Base-by-base conservation (phyloP, 2,329 filamentous ascomycete species). In the Aureobasidium sp. region DNA sequence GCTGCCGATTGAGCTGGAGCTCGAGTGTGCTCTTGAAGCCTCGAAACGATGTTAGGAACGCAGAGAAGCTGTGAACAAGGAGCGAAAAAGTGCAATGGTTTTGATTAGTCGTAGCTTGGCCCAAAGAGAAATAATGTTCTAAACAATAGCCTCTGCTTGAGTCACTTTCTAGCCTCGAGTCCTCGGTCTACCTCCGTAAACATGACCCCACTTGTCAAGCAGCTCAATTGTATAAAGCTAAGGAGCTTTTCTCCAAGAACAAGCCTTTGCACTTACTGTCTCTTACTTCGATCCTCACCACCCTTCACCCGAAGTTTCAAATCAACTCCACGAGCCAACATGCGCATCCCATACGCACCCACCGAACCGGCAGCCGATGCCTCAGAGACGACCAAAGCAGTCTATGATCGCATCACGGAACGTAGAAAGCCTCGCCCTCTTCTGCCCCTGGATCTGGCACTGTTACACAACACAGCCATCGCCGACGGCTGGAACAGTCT, bases 401-500 rank as follows among this genome's bases (percentile, higher is more conserved):
- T 90, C 69, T 81, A 88, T 66, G 67, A 77, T 54, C 86, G 86
- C 68, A 84, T 91, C 68, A 76, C 78, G 11, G 84, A 81, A 37
- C 86, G 89, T 17, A 85, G 88, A 27, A 75, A 78, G 1, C 87
- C 88, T 0, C 84, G 88, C 1, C 86, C 87, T 6, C 81, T 93
- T 22, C 88, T 90, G 63, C 75, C 86, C 0, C 82, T 93, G n/a
- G 89, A 93, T 72, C 82, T 90, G 2, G 80, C 89, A 1, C 82
- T 93, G 1, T 81, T 93, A 14, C 89, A 93, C 76, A 83, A 86
- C 22, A 87, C 88, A 1, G 77, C 85, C 19, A 82, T 93, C 1
- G 89, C 89, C 17, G 86, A 90, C 74, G 89, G 89, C 58, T 89
- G 86, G 85, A 89, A 89, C 76, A 75, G 78, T 14, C 86, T 89